These are phyloP conservation scores for Corymbia calophylla DNA, from an alignment of 441 rosid species.

Conservation along the genomic window DNA sequence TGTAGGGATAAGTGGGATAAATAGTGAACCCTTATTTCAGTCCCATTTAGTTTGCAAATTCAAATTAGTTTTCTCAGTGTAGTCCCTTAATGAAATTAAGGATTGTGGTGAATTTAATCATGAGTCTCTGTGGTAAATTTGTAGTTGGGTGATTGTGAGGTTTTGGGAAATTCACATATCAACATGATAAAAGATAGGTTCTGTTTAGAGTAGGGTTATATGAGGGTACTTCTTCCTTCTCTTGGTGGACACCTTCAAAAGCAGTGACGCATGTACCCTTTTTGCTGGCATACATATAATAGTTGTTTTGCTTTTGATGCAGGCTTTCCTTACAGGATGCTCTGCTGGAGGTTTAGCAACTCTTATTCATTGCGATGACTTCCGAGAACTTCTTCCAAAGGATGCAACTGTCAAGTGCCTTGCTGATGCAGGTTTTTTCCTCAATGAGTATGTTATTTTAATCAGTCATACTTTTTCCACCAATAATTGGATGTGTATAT, in stretches of 20 bases:
- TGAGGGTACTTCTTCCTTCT: background rate
- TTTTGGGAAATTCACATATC: background rate
- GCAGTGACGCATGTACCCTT: background rate
- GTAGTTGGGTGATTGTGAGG: background rate
- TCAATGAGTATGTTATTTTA: conserved; percentile 67
- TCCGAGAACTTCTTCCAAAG: conserved; percentile 58
- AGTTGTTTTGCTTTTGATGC: conserved; percentile 5
- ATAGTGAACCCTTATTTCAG: background rate
- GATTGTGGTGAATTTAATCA: background rate
- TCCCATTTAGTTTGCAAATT: background rate
- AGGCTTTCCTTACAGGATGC: conserved; percentile 94
- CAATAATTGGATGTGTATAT: background rate
- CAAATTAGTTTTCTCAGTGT: background rate
- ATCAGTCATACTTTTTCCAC: background rate
- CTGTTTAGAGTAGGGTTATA: background rate
- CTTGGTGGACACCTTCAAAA: background rate
- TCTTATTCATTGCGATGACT: conserved; percentile 80
- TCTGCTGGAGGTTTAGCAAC: conserved; percentile 97
- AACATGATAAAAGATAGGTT: background rate
- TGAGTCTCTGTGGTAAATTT: background rate
- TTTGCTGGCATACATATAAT: background rate
- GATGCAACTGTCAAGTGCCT: conserved; percentile 73
- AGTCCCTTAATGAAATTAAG: background rate
- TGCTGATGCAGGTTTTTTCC: conserved; percentile 91
- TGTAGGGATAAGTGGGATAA: background rate